Conservation (phyloP, 1,139 yeast genomes). For the Suhomyces atakaporum region DNA sequence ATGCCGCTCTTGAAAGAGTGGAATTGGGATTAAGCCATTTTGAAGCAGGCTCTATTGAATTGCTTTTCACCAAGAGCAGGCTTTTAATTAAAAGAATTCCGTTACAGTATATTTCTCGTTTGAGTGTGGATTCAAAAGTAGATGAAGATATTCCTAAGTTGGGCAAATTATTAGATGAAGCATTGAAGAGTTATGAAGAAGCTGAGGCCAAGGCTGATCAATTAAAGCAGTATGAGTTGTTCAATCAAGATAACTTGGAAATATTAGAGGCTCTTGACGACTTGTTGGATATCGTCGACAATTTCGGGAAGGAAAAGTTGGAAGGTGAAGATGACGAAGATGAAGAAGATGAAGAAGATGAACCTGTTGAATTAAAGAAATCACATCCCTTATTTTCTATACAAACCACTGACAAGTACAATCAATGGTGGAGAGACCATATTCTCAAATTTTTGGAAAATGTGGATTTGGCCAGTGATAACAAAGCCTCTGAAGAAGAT, state of each 20-base stretch:
- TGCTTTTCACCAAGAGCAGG: conserved; percentile 57
- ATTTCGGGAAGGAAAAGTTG: conserved; percentile 56
- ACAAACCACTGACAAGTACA: conserved; percentile 37
- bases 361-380: conserved; percentile 38
- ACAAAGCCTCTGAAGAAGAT: conserved; percentile 15
- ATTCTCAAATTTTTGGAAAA: conserved; percentile 44
- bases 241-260: conserved; percentile 47
- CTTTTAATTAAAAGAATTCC: conserved; percentile 61
- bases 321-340: conserved; percentile 45
- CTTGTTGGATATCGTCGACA: conserved; percentile 62
- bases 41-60: conserved; percentile 46
- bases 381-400: conserved; percentile 58
- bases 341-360: conserved; percentile 32
- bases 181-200: conserved; percentile 43
- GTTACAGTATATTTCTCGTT: conserved; percentile 53
- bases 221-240: conserved; percentile 26
- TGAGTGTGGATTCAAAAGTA: conserved; percentile 40
- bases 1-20: conserved; percentile 71
- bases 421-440: conserved; percentile 60
- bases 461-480: conserved; percentile 23
- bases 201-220: conserved; percentile 43
- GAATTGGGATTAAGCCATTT: conserved; percentile 57
- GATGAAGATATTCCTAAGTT: conserved; percentile 30
- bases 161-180: conserved; percentile 40
- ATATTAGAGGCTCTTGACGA: conserved; percentile 61